These are phyloP conservation scores for Phialophora macrospora DNA, from an alignment of 2,329 filamentous ascomycete species.

Conservation along the genomic window DNA sequence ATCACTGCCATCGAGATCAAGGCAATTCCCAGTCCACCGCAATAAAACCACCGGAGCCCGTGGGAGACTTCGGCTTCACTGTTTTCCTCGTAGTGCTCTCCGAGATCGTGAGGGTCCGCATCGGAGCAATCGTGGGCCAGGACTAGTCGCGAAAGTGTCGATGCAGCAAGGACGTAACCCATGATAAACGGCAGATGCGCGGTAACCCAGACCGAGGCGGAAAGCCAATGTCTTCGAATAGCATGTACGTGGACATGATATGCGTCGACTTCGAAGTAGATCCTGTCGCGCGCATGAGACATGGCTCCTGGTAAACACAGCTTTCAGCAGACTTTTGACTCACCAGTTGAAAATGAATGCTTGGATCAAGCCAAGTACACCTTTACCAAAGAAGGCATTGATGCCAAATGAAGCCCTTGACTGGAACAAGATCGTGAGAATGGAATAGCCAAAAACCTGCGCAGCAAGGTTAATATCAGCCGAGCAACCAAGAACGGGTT, in stretches of 20 bases:
- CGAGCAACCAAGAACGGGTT: background rate
- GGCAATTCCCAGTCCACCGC: constrained; percentile 63
- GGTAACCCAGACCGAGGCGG: constrained; percentile 60
- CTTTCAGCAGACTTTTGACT: background rate
- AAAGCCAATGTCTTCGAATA: constrained; percentile 57
- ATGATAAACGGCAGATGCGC: constrained; percentile 68
- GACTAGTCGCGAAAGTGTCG: constrained; percentile 62
- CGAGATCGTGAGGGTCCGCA: constrained; percentile 56
- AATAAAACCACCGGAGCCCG: constrained; percentile 68
- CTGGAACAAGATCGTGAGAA: constrained; percentile 57
- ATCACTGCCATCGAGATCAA: constrained; percentile 62
- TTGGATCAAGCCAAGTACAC: constrained; percentile 57
- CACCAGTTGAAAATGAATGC: constrained; percentile 33
- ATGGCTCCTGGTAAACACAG: background rate
- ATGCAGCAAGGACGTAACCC: constrained; percentile 64
- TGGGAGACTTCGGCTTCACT: constrained; percentile 57
- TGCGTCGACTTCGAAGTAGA: constrained; percentile 68
- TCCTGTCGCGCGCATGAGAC: constrained; percentile 43
- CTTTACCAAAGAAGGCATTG: constrained; percentile 63
- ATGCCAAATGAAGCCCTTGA: constrained; percentile 31
- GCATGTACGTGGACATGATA: constrained; percentile 64
- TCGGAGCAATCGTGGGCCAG: constrained; percentile 60
- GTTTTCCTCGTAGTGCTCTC: constrained; percentile 56
- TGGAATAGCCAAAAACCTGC: constrained; percentile 62
- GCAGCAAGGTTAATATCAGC: background rate